phyloP scores from a whole-genome alignment of 2,329 filamentous ascomycete species.

The Xylariaceae sp. region DNA sequence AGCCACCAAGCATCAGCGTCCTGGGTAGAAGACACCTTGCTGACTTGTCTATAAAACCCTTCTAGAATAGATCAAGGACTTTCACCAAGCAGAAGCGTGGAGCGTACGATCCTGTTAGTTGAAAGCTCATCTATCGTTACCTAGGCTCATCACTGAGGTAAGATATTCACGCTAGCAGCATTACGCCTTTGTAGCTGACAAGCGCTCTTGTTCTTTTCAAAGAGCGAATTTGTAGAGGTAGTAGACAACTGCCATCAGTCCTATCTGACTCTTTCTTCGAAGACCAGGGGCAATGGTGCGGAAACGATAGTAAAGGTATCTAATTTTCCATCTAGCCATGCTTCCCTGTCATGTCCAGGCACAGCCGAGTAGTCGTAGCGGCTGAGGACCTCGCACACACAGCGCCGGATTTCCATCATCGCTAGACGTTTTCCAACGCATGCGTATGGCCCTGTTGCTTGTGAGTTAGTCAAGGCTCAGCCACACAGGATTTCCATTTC shows the following conservation, averaged over 20 bases:
- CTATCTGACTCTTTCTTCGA: background rate
- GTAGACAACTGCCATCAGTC: too few relatives aligned
- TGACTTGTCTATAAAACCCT: too few relatives aligned
- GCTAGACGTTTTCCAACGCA: slow-evolving; percentile 25
- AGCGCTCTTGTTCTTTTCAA: background rate
- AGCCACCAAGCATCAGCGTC: too few relatives aligned
- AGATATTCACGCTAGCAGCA: too few relatives aligned
- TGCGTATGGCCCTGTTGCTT: slow-evolving; percentile 10
- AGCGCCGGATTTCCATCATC: slow-evolving; percentile 11
- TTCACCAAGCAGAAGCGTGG: too few relatives aligned
- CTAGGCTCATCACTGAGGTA: too few relatives aligned
- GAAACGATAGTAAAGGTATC: slow-evolving; percentile 5
- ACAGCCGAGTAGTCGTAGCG: slow-evolving; percentile 1
- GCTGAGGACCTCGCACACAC: background rate
- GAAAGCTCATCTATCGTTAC: too few relatives aligned
- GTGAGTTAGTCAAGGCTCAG: background rate
- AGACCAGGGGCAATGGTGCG: slow-evolving; percentile 1
- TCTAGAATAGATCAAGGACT: too few relatives aligned
- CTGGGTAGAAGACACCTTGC: too few relatives aligned
- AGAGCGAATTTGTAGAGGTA: too few relatives aligned
- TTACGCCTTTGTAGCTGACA: too few relatives aligned
- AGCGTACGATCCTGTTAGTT: too few relatives aligned
- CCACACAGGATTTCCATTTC: background rate
- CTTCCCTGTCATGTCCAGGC: background rate
- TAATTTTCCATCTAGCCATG: slow-evolving; percentile 3